Percentiles rank a stretch among this genome's conserved stretches.
phyloP scores from a whole-genome alignment of 108 stramenopile species.

The Nitzschia sp. region DNA sequence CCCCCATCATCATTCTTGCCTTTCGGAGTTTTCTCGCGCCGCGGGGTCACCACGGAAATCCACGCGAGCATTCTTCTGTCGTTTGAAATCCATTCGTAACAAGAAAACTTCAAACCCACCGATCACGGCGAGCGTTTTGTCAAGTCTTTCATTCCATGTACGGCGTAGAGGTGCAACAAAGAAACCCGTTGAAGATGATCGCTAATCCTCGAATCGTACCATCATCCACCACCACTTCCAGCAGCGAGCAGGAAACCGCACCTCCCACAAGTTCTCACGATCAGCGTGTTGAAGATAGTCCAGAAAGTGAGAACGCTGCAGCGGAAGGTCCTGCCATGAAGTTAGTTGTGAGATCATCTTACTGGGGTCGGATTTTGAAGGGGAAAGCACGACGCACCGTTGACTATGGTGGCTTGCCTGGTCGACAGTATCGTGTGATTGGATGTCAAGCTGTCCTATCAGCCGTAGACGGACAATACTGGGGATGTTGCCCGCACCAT shows the following conservation, averaged over 20 bases:
- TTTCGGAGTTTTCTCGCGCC: not conserved
- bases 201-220: not conserved
- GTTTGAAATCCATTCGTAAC: slow-evolving; percentile 5
- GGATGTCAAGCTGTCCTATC: slow-evolving; percentile 28
- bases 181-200: not conserved
- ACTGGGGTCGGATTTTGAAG: slow-evolving; percentile 41
- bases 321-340: slow-evolving; percentile 19
- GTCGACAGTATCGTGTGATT: slow-evolving; percentile 11
- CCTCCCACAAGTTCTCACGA: not conserved
- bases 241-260: not conserved
- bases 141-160: no score
- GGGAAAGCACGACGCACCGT: slow-evolving; percentile 24
- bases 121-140: no score
- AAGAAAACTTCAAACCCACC: slow-evolving; percentile 2
- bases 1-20: not conserved
- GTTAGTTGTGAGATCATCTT: slow-evolving; percentile 36
- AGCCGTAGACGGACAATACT: slow-evolving; percentile 36
- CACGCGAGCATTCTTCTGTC: not conserved
- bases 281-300: not conserved
- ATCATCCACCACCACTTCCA: not conserved
- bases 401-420: slow-evolving; percentile 11
- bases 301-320: not conserved
- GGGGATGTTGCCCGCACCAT: slow-evolving; percentile 45
- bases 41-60: not conserved
- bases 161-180: not conserved